These are phyloP conservation scores for Suillus hirtellus DNA, from an alignment of 768 basidiomycete species.

Conservation along the genomic window DNA sequence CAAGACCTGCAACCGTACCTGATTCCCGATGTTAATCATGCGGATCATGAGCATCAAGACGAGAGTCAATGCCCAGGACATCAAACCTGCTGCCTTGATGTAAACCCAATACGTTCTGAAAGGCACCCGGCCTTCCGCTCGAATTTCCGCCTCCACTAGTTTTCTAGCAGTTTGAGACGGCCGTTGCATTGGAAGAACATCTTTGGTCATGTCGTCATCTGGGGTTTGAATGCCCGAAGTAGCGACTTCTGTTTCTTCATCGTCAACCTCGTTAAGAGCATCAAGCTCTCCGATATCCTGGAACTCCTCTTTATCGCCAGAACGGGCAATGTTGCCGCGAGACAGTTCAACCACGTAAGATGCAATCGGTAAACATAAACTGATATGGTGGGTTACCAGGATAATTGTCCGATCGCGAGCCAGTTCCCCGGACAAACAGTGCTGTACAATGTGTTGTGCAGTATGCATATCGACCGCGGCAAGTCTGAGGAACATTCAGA, in stretches of 20 bases:
- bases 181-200: constrained; percentile 11
- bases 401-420: constrained; percentile 69
- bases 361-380: constrained; percentile 67
- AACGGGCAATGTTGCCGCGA: constrained; percentile 47
- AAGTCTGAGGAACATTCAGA: constrained; percentile 39
- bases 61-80: constrained; percentile 56
- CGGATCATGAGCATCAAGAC: constrained; percentile 55
- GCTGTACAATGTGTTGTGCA: constrained; percentile 63
- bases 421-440: constrained; percentile 64
- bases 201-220: constrained; percentile 38
- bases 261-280: constrained; percentile 47
- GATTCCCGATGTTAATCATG: constrained; percentile 54
- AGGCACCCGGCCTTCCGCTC: constrained; percentile 68
- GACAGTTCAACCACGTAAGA: constrained; percentile 66
- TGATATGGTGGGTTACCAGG: constrained; percentile 82
- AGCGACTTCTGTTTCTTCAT: constrained; percentile 35
- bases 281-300: constrained; percentile 43
- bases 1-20: constrained; percentile 38
- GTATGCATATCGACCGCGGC: constrained; percentile 81
- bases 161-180: constrained; percentile 40
- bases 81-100: constrained; percentile 58
- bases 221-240: constrained; percentile 18
- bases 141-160: constrained; percentile 60
- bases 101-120: constrained; percentile 61
- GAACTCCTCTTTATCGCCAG: constrained; percentile 52